Evolutionary conservation across 306 rosid genomes (phyloP).

Genomic region (Fragaria iinumae): DNA sequence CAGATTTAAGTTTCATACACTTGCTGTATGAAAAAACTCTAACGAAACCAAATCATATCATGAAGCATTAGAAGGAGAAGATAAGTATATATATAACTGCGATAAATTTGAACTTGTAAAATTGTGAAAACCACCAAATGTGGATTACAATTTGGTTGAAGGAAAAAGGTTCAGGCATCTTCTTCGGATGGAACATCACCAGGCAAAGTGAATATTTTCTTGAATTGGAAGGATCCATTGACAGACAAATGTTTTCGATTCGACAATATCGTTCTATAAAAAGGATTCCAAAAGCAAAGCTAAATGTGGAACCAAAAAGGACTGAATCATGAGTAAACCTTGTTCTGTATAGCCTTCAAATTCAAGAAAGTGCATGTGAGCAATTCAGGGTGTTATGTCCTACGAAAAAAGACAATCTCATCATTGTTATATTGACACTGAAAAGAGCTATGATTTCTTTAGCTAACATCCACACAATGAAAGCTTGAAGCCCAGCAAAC

Average conservation of each 20-base stretch:
- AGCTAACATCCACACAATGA: constrained; percentile 25
- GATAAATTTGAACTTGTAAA: too few species aligned
- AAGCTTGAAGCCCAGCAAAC: neutral
- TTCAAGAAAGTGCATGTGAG: neutral
- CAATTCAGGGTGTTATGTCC: constrained; percentile 21
- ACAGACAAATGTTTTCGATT: neutral
- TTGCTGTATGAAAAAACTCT: too few species aligned
- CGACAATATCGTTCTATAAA: neutral
- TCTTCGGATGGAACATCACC: neutral
- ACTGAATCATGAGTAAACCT: neutral
- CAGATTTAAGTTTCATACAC: too few species aligned
- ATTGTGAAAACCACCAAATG: neutral
- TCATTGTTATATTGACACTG: constrained; percentile 39
- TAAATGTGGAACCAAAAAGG: neutral
- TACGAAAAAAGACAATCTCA: constrained; percentile 34
- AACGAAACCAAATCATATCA: too few species aligned
- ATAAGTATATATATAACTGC: too few species aligned
- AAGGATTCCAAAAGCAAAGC: constrained; percentile 5
- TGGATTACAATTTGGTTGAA: neutral
- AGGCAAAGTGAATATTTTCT: neutral
- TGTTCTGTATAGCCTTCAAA: neutral
- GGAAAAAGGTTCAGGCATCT: neutral
- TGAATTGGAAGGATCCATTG: neutral
- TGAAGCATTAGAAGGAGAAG: too few species aligned
- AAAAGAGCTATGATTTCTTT: constrained; percentile 17